Percentiles rank a stretch among this genome's conserved stretches.
phyloP scores from a whole-genome alignment of 768 basidiomycete genomes.

The Phanerodontia chrysosporium region DNA sequence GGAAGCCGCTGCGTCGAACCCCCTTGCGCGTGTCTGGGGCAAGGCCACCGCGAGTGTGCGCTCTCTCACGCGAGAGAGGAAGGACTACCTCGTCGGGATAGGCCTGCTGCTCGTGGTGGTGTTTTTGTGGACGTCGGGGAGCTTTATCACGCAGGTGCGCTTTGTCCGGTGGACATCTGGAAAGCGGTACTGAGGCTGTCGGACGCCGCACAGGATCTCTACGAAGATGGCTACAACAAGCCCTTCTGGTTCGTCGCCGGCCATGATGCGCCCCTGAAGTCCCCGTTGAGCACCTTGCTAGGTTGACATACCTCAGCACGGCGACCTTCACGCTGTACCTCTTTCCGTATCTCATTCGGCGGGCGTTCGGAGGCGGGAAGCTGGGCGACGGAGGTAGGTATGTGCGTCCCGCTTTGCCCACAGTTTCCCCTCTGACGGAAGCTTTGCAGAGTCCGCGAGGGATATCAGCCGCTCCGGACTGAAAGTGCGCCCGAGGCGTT shows the following conservation, averaged over 20 bases:
- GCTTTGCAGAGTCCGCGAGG: slow-evolving; percentile 14
- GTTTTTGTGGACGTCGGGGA: slow-evolving; percentile 83
- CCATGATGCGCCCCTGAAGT: background rate
- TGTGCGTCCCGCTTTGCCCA: background rate
- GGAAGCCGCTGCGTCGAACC: background rate
- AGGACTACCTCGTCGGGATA: slow-evolving; percentile 56
- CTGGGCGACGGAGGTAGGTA: slow-evolving; percentile 8
- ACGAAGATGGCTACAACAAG: slow-evolving; percentile 75
- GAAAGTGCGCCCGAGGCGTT: slow-evolving; percentile 18
- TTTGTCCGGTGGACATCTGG: too few species aligned
- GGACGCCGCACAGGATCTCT: slow-evolving; percentile 33
- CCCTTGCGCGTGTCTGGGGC: background rate
- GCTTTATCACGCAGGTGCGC: slow-evolving; percentile 78
- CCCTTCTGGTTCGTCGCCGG: slow-evolving; percentile 70
- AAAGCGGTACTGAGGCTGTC: background rate
- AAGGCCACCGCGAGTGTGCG: background rate
- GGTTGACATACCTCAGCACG: slow-evolving; percentile 89
- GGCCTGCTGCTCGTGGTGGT: slow-evolving; percentile 71
- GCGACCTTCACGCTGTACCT: slow-evolving; percentile 85
- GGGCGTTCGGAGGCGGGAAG: slow-evolving; percentile 18
- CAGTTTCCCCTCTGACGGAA: background rate
- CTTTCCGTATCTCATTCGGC: slow-evolving; percentile 50
- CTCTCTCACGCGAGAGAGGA: background rate
- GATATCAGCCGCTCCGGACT: slow-evolving; percentile 26
- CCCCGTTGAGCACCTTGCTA: slow-evolving; percentile 22